Evolutionary conservation across 2,329 filamentous ascomycete genomes (phyloP), one percentile per base, ranked within the genome.

Genomic region (Pyricularia pennisetigena): DNA sequence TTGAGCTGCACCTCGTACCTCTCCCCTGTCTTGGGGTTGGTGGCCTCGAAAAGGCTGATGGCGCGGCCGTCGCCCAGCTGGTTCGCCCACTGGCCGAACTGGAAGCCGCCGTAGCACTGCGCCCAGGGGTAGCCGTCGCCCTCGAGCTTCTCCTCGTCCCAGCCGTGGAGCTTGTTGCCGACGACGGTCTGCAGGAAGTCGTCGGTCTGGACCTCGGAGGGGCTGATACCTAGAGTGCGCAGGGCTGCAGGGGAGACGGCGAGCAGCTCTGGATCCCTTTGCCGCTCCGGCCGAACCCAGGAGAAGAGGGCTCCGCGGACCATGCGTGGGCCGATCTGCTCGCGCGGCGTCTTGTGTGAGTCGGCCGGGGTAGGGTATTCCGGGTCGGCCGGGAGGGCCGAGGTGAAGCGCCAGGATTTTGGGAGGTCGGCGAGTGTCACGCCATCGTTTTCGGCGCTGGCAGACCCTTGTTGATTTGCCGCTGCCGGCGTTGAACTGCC

Each of bases 1-100:
- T 99, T 99, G 70, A 99, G 83, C 78, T 98, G 95, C 62, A 98
- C 77, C 78, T 99, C 95, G 76, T 97, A 97, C 29, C 92, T 86
- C 49, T 81, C 83, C n/a, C 86, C 85, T 0, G 90, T 91, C 1
- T 77, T 75, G 0, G 90, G 88, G 75, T 94, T 96, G 5, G 88
- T 94, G 28, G 89, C 87, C 78, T 99, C 95, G 74, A 98, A 98
- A 1, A 99, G 83, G 49, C 92, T 97, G 72, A 99, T 98, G 32
- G 94, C 95, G 68, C 95, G 86, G 54, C 95, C 95, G 76, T 99
- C 95, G 61, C 95, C 95, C 0, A 99, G 86, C 78, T 99, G 95
- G 6, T 95, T 94, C 3, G 95, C 95, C 94, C 94, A 99, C 72
- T 91, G 88, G 6, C 95, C 95, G 76, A 89, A 88, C 75, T 88